Percentiles rank a stretch among this genome's conserved stretches.
Evolutionary conservation across 2,329 filamentous ascomycete genomes (phyloP).

Genomic region (Aureobasidium sp.): DNA sequence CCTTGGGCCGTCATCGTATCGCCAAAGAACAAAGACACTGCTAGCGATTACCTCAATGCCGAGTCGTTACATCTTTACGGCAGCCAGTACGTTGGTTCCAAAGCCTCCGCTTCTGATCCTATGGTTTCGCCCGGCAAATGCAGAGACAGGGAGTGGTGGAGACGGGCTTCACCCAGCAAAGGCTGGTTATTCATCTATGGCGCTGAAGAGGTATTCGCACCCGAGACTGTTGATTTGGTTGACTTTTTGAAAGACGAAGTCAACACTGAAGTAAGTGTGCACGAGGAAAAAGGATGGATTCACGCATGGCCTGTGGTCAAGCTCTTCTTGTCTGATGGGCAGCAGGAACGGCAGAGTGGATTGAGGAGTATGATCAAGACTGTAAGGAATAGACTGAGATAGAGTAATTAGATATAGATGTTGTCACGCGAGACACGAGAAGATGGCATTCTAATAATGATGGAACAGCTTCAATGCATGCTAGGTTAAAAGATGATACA

Average conservation of each 20-base stretch:
- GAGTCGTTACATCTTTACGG: conserved; percentile 63
- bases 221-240: conserved; percentile 59
- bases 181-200: conserved; percentile 69
- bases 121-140: conserved; percentile 66
- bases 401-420: background rate
- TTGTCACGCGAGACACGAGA: too few relatives aligned
- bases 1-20: conserved; percentile 74
- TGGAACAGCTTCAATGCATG: background rate
- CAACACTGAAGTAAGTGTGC: conserved; percentile 48
- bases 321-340: conserved; percentile 47
- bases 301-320: conserved; percentile 77
- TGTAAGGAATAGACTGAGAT: conserved; percentile 25
- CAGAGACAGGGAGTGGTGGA: conserved; percentile 60
- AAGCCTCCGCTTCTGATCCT: conserved; percentile 46
- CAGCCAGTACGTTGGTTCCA: conserved; percentile 56
- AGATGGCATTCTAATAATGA: too few relatives aligned
- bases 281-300: conserved; percentile 59
- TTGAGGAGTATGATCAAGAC: conserved; percentile 38
- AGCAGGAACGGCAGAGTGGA: conserved; percentile 41
- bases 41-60: conserved; percentile 68
- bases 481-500: background rate
- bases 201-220: conserved; percentile 68
- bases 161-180: conserved; percentile 54
- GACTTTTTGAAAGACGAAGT: conserved; percentile 45
- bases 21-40: conserved; percentile 57